Conservation (phyloP, 768 basidiomycete species). For the Trametes villosa region DNA sequence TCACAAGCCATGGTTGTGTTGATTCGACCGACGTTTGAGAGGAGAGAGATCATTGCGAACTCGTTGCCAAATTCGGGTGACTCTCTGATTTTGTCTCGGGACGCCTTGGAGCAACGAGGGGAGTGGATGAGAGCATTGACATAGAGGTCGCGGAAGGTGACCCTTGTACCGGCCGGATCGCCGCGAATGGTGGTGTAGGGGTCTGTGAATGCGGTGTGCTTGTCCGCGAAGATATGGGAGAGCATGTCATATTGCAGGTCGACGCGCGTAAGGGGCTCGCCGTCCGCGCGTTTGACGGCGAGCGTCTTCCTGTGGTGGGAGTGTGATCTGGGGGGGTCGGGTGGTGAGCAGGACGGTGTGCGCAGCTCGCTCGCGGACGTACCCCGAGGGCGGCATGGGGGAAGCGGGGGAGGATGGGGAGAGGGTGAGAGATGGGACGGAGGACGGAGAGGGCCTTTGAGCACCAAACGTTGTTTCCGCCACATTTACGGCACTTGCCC, state of each 20-base stretch:
- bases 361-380: constrained; percentile 2
- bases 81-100: constrained; percentile 74
- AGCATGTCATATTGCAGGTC: constrained; percentile 69
- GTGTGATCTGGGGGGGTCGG: constrained; percentile 45
- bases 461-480: constrained; percentile 30
- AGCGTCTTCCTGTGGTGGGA: constrained; percentile 48
- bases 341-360: constrained; percentile 3
- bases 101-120: constrained; percentile 67
- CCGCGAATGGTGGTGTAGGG: constrained; percentile 54
- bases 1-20: constrained; percentile 85
- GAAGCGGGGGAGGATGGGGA: constrained; percentile 12
- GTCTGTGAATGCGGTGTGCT: constrained; percentile 62
- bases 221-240: constrained; percentile 45
- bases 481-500: constrained; percentile 34
- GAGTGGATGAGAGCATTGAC: constrained; percentile 55
- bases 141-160: constrained; percentile 54
- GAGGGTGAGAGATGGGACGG: constrained; percentile 18
- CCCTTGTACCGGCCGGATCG: constrained; percentile 31
- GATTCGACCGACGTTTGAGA: constrained; percentile 80
- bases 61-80: constrained; percentile 61
- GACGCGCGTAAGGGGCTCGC: constrained; percentile 64
- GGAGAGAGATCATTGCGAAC: constrained; percentile 74
- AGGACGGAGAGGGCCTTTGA: constrained; percentile 10
- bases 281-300: constrained; percentile 57
- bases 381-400: constrained; percentile 33